Conservation (phyloP, 495 filamentous ascomycete genomes). For the Schizothecium vesticola region DNA sequence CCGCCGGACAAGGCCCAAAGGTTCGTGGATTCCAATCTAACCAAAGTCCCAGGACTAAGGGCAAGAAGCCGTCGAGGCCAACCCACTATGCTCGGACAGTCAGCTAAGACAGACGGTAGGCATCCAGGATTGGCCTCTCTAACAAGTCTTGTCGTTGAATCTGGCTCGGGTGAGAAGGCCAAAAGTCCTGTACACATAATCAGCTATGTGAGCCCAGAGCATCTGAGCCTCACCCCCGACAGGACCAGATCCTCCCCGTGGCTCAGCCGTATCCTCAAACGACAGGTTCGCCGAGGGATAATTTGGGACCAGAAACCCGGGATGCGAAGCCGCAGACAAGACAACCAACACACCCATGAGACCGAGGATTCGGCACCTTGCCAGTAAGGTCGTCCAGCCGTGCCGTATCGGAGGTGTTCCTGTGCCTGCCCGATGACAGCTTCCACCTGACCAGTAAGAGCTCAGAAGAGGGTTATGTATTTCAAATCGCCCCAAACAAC, state of each 20-base stretch:
- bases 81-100: background rate
- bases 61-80: background rate
- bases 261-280: background rate
- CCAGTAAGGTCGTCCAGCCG: background rate
- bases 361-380: background rate
- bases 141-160: background rate
- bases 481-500: background rate
- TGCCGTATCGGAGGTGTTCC: background rate
- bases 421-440: background rate
- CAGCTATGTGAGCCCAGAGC: background rate
- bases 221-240: background rate
- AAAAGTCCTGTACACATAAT: background rate
- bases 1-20: background rate
- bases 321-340: background rate
- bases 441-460: conserved; percentile 11
- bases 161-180: background rate
- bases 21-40: background rate
- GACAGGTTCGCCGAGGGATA: background rate
- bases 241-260: background rate
- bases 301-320: background rate
- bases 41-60: background rate
- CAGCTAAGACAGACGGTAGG: background rate
- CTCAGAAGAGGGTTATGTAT: background rate
- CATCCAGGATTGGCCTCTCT: background rate
- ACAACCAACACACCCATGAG: background rate